These are phyloP conservation scores for Rhododendron ferrugineum DNA, from an alignment of 148 eudicot genomes.

Conservation along the genomic window DNA sequence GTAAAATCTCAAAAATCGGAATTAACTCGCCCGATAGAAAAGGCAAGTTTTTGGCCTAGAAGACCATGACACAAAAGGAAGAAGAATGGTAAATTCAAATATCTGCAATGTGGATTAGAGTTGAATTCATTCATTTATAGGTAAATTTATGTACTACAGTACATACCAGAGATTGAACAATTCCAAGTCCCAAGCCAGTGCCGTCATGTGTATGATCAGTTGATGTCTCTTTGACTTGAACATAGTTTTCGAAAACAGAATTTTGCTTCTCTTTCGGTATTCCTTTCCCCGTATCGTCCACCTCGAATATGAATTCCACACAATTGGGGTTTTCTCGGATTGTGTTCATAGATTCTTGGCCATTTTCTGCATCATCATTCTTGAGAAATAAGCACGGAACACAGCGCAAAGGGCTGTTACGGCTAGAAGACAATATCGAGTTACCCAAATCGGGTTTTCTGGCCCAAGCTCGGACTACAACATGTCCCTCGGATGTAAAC, in stretches of 20 bases:
- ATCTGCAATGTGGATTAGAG: not conserved
- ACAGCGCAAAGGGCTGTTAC: slow-evolving; percentile 25
- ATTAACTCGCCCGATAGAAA: not conserved
- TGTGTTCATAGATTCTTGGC: slow-evolving; percentile 20
- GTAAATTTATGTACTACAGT: not conserved
- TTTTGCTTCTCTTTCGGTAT: slow-evolving; percentile 65
- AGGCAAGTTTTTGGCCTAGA: not conserved
- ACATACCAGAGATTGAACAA: slow-evolving; percentile 75
- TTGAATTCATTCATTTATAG: not conserved
- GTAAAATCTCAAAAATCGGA: not conserved
- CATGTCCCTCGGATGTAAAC: slow-evolving; percentile 68
- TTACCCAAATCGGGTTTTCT: slow-evolving; percentile 37
- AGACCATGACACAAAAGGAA: not conserved
- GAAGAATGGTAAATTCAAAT: not conserved
- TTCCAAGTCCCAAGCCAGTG: slow-evolving; percentile 90
- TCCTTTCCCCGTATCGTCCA: slow-evolving; percentile 81
- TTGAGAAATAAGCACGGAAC: slow-evolving; percentile 23
- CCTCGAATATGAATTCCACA: slow-evolving; percentile 70
- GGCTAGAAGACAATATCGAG: slow-evolving; percentile 32
- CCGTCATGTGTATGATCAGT: slow-evolving; percentile 45
- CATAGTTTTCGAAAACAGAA: slow-evolving; percentile 70
- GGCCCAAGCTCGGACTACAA: slow-evolving; percentile 53
- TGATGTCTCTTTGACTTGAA: slow-evolving; percentile 56
- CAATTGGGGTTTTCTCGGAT: slow-evolving; percentile 35
- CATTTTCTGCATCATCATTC: slow-evolving; percentile 18